phyloP scores from a whole-genome alignment of 2,329 filamentous ascomycete genomes.

The Zasmidium angulare region DNA sequence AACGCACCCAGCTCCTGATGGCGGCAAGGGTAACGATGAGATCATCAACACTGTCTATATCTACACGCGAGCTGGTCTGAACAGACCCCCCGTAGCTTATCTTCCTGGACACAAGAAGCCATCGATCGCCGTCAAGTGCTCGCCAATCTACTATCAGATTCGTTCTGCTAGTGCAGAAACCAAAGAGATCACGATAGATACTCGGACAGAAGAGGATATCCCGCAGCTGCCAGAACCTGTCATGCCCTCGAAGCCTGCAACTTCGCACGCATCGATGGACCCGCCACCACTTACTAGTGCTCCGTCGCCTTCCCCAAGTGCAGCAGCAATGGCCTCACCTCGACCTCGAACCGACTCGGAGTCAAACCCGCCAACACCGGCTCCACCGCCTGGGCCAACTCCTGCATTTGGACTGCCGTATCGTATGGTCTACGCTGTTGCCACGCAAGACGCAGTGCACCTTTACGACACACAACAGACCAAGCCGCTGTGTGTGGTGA shows the following conservation, averaged over 20 bases:
- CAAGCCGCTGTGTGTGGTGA: constrained; percentile 89
- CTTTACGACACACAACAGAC: constrained; percentile 97
- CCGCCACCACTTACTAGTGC: constrained; percentile 68
- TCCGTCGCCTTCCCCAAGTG: constrained; percentile 51
- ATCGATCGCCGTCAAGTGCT: constrained; percentile 92
- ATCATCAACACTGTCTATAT: constrained; percentile 98
- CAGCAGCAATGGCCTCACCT: constrained; percentile 53
- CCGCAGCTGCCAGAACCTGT: constrained; percentile 80
- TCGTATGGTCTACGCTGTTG: constrained; percentile 93
- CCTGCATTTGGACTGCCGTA: constrained; percentile 84
- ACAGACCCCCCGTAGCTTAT: constrained; percentile 93
- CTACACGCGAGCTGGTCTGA: constrained; percentile 92
- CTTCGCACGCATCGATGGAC: constrained; percentile 72
- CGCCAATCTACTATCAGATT: constrained; percentile 81
- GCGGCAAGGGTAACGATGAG: constrained; percentile 77
- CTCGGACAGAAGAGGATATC: constrained; percentile 80
- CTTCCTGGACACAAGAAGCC: constrained; percentile 97
- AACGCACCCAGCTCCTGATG: constrained; percentile 65
- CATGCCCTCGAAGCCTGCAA: constrained; percentile 55
- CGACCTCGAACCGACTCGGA: constrained; percentile 51
- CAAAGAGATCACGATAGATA: constrained; percentile 92
- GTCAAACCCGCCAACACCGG: constrained; percentile 54
- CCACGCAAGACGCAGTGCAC: constrained; percentile 91
- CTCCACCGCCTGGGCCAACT: constrained; percentile 45
- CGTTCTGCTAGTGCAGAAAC: constrained; percentile 67